Percentiles rank a stretch among this genome's conserved stretches.
Conservation (phyloP, 306 rosid species). For the Prunus armeniaca region DNA sequence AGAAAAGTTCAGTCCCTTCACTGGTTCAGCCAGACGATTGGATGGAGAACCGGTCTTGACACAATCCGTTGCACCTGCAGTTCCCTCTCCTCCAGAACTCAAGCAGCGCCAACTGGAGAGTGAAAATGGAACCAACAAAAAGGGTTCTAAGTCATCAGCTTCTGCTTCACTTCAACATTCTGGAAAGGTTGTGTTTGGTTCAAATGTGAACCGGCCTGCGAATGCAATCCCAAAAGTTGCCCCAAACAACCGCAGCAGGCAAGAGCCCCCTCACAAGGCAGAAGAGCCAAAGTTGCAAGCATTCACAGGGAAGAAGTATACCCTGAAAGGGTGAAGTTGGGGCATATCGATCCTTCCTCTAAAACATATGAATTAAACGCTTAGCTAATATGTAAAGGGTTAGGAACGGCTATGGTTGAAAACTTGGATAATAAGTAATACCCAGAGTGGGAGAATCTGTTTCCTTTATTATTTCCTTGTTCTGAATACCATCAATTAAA, state of each 20-base stretch:
- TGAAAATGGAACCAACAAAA: neutral
- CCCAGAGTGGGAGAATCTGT: too few species aligned
- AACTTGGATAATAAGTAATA: too few species aligned
- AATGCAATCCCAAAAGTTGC: neutral
- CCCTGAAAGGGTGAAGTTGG: neutral
- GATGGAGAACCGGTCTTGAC: neutral
- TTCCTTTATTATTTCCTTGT: too few species aligned
- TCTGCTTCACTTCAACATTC: neutral
- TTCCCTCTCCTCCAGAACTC: neutral
- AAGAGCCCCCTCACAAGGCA: neutral
- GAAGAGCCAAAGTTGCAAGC: neutral
- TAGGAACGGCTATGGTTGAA: too few species aligned
- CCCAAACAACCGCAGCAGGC: neutral
- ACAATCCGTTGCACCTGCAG: neutral
- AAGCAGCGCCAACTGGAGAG: neutral
- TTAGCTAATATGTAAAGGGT: too few species aligned
- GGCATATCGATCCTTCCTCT: too few species aligned
- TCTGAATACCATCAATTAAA: too few species aligned
- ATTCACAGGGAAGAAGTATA: slow-evolving; percentile 17
- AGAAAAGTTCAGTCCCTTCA: neutral
- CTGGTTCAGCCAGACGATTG: slow-evolving; percentile 6
- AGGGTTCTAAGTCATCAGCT: neutral
- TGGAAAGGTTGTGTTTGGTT: slow-evolving; percentile 4
- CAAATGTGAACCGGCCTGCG: neutral
- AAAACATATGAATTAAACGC: too few species aligned